Conservation (phyloP, 2,329 filamentous ascomycete species). For the Scytalidium lignicola region DNA sequence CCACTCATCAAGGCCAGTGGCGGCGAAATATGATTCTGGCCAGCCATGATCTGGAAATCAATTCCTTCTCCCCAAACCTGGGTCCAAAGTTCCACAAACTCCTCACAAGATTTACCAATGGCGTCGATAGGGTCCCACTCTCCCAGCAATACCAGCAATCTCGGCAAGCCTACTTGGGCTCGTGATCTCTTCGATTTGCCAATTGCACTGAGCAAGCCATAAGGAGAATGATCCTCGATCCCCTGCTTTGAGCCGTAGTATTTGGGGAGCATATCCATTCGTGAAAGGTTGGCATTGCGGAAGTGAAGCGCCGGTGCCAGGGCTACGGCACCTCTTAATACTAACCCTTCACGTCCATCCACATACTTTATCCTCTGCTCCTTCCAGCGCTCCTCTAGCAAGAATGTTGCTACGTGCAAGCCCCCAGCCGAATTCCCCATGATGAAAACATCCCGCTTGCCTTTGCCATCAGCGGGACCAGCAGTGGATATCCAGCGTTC, state of each 20-base stretch:
- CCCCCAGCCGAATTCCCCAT: constrained; percentile 28
- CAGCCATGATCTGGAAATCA: constrained; percentile 13
- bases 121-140: constrained; percentile 26
- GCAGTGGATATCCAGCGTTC: constrained; percentile 5
- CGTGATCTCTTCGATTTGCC: constrained; percentile 12
- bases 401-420: constrained; percentile 23
- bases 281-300: not conserved
- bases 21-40: constrained; percentile 28
- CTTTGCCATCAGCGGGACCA: not conserved
- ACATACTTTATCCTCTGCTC: constrained; percentile 14
- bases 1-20: constrained; percentile 20
- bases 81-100: constrained; percentile 22
- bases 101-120: constrained; percentile 18
- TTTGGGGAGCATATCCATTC: constrained; percentile 10
- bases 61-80: constrained; percentile 18
- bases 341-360: constrained; percentile 5
- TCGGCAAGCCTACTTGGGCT: constrained; percentile 16
- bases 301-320: constrained; percentile 22
- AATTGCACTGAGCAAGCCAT: constrained; percentile 14
- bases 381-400: constrained; percentile 17
- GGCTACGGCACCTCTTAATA: constrained; percentile 18
- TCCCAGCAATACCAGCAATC: constrained; percentile 15
- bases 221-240: constrained; percentile 10
- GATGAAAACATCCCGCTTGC: constrained; percentile 19
- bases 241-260: constrained; percentile 18